Evolutionary conservation across 192 early-diverging fungal species (phyloP), one percentile per base, ranked within the genome.

Genomic region (Thamnidium elegans): DNA sequence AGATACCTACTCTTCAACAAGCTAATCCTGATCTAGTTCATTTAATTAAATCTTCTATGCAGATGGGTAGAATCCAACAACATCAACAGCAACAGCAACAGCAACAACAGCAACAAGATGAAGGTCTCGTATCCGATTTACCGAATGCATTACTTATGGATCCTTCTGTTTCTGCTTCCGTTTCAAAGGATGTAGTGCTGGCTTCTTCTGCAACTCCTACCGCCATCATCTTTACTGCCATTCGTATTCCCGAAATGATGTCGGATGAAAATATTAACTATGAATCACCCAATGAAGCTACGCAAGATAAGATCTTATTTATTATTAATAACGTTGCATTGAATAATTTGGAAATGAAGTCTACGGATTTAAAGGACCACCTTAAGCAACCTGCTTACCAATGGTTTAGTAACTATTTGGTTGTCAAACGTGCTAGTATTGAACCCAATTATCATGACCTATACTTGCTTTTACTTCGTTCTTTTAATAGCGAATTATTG

Each of bases 391-490:
- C 68, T n/a, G 71, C 68, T 30, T 89, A 82, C 60, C 80, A 87
- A 20, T 99, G 97, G 97, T 98, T 99, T 68, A 91, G 93, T 58
- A 85, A 95, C 66, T 95, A 98, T 65, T 78, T 99, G 5, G 89
- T 99, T 6, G 93, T 95, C 47, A 96, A 97, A 77, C 85, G 97
- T 1, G 92, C 94, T 3, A 96, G 93, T 68, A 90, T 94, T 51
- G 96, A 99, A 73, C 95, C 95, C 55, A 99, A 99, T 78, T 94
- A 94, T 69, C 97, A 99, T 69, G 71, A 88, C 60, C 82, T 98
- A 17, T 99, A 99, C 72, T 77, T 94, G 43, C 73, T 86, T 47
- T 88, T 98, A 55, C 65, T 99, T 36, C 91, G 96, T 36, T 80
- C 82, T 5, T 71, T 98, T 13, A 75, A 85, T 44, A 85, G 84